Evolutionary conservation across 2,329 filamentous ascomycete species (phyloP).

Genomic region (Calcarisporium arbuscula): DNA sequence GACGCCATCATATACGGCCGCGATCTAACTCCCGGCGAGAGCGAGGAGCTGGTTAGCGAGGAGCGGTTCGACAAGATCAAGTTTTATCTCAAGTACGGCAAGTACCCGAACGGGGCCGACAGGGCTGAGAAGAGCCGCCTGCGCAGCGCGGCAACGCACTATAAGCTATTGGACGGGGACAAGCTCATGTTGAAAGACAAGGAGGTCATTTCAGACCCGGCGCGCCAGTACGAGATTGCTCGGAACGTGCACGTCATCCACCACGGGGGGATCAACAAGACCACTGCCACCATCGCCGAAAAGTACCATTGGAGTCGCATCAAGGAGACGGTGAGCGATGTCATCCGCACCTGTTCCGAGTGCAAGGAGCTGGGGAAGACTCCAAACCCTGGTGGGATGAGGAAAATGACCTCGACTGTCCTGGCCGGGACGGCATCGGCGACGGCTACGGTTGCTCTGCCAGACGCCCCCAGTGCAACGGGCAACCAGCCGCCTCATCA

Average conservation of each 20-base stretch:
- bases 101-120: slow-evolving; percentile 89
- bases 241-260: slow-evolving; percentile 64
- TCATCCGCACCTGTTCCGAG: slow-evolving; percentile 84
- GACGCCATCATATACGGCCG: slow-evolving; percentile 75
- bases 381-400: slow-evolving; percentile 22
- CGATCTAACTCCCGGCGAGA: slow-evolving; percentile 51
- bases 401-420: slow-evolving; percentile 14
- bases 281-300: slow-evolving; percentile 87
- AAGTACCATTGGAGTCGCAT: slow-evolving; percentile 97
- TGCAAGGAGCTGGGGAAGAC: slow-evolving; percentile 76
- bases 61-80: slow-evolving; percentile 98
- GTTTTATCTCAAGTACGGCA: slow-evolving; percentile 90
- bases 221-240: slow-evolving; percentile 85
- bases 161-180: slow-evolving; percentile 73
- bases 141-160: slow-evolving; percentile 88
- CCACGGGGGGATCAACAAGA: slow-evolving; percentile 97
- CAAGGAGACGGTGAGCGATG: slow-evolving; percentile 92
- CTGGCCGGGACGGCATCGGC: slow-evolving; percentile 4
- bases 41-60: slow-evolving; percentile 81
- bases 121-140: slow-evolving; percentile 92
- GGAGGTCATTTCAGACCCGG: slow-evolving; percentile 87
- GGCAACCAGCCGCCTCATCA: not conserved
- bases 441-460: slow-evolving; percentile 5
- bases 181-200: slow-evolving; percentile 96
- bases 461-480: slow-evolving; percentile 2